Evolutionary conservation across 2,329 filamentous ascomycete species (phyloP).

Genomic region (Thelonectria rubi): DNA sequence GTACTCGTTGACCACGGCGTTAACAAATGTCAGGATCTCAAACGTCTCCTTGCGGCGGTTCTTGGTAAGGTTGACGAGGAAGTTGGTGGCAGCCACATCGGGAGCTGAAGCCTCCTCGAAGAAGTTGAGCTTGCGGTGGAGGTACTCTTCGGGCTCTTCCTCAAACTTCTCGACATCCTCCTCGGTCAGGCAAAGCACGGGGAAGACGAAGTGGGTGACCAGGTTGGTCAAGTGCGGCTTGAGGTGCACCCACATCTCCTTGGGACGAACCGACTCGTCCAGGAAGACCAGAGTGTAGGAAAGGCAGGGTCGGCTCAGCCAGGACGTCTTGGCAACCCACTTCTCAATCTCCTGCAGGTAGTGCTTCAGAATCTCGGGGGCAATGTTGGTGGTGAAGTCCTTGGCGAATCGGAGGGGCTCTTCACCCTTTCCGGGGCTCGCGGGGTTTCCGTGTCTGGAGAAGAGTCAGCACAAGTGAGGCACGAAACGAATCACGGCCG

Average conservation of each 20-base stretch:
- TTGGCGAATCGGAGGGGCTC: conserved; percentile 87
- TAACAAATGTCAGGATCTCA: conserved; percentile 93
- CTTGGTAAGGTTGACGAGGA: conserved; percentile 94
- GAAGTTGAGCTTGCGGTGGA: conserved; percentile 96
- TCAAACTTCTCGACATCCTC: conserved; percentile 95
- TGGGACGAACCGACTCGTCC: conserved; percentile 96
- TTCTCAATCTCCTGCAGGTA: conserved; percentile 96
- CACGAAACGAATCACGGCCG: conserved; percentile 32
- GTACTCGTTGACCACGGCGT: conserved; percentile 92
- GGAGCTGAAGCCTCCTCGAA: conserved; percentile 97
- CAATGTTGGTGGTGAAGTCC: conserved; percentile 88
- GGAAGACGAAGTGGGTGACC: conserved; percentile 94
- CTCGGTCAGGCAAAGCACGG: conserved; percentile 88
- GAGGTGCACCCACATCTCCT: conserved; percentile 94
- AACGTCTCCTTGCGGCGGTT: conserved; percentile 95
- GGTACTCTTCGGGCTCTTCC: conserved; percentile 93
- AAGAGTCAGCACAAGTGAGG: conserved; percentile 3
- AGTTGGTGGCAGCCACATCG: conserved; percentile 95
- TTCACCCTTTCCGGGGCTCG: conserved; percentile 75
- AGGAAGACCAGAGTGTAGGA: conserved; percentile 95
- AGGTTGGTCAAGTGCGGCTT: conserved; percentile 94
- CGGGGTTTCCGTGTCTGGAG: conserved; percentile 86
- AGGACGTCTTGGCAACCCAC: conserved; percentile 93
- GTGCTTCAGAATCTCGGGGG: conserved; percentile 93
- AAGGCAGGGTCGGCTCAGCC: conserved; percentile 93